Conservation (phyloP, 768 basidiomycete genomes). For the Suillus americanus region DNA sequence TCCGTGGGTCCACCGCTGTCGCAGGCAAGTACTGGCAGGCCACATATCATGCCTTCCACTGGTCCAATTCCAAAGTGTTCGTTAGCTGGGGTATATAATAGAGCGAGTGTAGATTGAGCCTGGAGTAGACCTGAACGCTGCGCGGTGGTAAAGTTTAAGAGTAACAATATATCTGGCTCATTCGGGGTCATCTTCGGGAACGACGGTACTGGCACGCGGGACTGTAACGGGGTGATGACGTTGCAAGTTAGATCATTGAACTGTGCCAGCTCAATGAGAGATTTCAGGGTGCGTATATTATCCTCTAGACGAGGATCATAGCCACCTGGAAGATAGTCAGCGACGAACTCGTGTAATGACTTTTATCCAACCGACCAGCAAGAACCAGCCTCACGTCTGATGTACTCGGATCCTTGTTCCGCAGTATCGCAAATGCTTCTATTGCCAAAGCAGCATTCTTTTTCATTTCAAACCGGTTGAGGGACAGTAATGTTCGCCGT, state of each 20-base stretch:
- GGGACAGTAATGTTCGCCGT: conserved; percentile 75
- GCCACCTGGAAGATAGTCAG: conserved; percentile 54
- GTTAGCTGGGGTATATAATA: conserved; percentile 92
- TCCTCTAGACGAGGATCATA: conserved; percentile 88
- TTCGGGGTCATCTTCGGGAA: conserved; percentile 36
- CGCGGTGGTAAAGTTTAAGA: conserved; percentile 86
- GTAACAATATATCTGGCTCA: conserved; percentile 70
- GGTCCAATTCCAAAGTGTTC: conserved; percentile 99
- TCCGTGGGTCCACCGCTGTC: conserved; percentile 90
- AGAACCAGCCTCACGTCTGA: conserved; percentile 66
- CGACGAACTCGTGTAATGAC: conserved; percentile 1
- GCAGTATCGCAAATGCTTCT: conserved; percentile 66
- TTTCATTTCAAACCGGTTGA: conserved; percentile 96
- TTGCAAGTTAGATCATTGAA: conserved; percentile 56
- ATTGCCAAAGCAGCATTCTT: conserved; percentile 88
- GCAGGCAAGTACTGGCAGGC: conserved; percentile 86
- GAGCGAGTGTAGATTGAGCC: conserved; percentile 60
- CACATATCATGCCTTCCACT: conserved; percentile 91
- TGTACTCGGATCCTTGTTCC: conserved; percentile 27
- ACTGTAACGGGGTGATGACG: conserved; percentile 49
- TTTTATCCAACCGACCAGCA: conserved; percentile 49
- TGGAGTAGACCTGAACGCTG: conserved; percentile 84
- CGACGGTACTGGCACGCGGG: conserved; percentile 39
- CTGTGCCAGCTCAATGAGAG: conserved; percentile 46
- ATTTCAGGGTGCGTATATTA: conserved; percentile 68